Base-by-base conservation (phyloP, 805 yeast species). In the Candida railenensis region DNA sequence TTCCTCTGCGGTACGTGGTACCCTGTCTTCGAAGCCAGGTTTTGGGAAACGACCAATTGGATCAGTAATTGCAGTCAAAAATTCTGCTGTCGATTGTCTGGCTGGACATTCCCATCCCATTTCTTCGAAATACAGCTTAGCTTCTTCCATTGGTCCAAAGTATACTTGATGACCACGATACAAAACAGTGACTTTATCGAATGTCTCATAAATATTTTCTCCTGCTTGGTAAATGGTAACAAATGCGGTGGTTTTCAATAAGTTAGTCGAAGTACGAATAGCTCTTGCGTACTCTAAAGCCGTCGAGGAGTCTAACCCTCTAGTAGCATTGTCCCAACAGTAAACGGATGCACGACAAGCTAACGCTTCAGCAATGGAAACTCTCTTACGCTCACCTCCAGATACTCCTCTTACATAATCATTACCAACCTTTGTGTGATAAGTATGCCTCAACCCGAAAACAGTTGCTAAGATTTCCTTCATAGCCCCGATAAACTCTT, bases 361-460 rank as follows among this genome's bases (percentile, higher is more conserved):
- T 59, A 78, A 74, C 2, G 82, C 85, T 63, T 83, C 89, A 4
- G 85, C 87, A 54, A 83, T 77, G 4, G 87, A 82, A 34, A 83
- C 87, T 68, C 89, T 78, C 66, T 83, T 83, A 56, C 88, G 70
- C 66, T 83, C 86, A 66, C 89, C 89, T 58, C 89, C 89, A 37
- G 88, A 83, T 43, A 83, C 80, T 65, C 89, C 89, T 64, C 87
- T 73, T 18, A 83, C 55, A 40, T 52, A 62, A 46, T 63, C 68
- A 49, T 63, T 59, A 25, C 68, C 68, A 20, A 63, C 68, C 46
- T 63, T 61, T 9, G 68, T 62, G 45, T 56, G 47, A 48, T 52
- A 62, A 5, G 65, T 57, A 47, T 63, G 67, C 40, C 65, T 53
- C 45, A 63, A 55, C 11, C 68, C 68, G 43, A 62, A 63, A 4